Evolutionary conservation across 1,139 yeast species (phyloP).

Genomic region (Kluyveromyces marxianus): DNA sequence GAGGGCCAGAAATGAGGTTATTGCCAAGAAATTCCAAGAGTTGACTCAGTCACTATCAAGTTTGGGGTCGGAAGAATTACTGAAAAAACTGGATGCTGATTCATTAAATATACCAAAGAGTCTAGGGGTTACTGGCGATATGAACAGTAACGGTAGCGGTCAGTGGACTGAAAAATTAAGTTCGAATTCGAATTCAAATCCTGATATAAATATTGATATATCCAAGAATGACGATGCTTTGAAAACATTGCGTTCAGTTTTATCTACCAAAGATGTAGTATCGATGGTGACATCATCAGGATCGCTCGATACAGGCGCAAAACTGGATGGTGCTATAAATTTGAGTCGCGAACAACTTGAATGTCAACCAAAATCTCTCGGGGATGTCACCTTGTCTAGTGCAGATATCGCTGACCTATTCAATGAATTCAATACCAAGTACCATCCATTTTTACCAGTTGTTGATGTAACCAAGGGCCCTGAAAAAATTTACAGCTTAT

Average conservation of each 20-base stretch:
- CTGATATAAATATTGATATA: too few relatives aligned
- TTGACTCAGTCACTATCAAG: slow-evolving; percentile 52
- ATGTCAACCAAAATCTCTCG: slow-evolving; percentile 64
- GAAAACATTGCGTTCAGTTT: background rate
- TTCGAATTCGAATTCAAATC: too few relatives aligned
- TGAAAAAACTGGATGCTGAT: slow-evolving; percentile 27
- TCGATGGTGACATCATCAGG: background rate
- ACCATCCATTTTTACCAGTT: slow-evolving; percentile 82
- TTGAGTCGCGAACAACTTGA: slow-evolving; percentile 35
- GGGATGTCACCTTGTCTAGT: slow-evolving; percentile 53
- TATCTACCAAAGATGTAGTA: slow-evolving; percentile 2
- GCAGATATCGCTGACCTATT: slow-evolving; percentile 59
- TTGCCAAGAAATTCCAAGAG: slow-evolving; percentile 71
- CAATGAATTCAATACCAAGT: slow-evolving; percentile 60
- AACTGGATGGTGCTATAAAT: slow-evolving; percentile 4
- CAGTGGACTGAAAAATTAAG: too few relatives aligned
- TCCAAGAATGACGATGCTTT: too few relatives aligned
- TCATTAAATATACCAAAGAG: slow-evolving; percentile 22
- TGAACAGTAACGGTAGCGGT: too few relatives aligned
- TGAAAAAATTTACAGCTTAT: slow-evolving; percentile 63
- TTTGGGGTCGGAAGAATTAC: slow-evolving; percentile 42
- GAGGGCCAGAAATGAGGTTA: slow-evolving; percentile 74
- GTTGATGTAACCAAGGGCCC: slow-evolving; percentile 80
- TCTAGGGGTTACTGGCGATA: slow-evolving; percentile 6
- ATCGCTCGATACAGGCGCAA: background rate